A percentile compares a stretch with the other conserved stretches of the same genome.
phyloP scores from a whole-genome alignment of 306 rosid genomes.

The Rosa chinensis region DNA sequence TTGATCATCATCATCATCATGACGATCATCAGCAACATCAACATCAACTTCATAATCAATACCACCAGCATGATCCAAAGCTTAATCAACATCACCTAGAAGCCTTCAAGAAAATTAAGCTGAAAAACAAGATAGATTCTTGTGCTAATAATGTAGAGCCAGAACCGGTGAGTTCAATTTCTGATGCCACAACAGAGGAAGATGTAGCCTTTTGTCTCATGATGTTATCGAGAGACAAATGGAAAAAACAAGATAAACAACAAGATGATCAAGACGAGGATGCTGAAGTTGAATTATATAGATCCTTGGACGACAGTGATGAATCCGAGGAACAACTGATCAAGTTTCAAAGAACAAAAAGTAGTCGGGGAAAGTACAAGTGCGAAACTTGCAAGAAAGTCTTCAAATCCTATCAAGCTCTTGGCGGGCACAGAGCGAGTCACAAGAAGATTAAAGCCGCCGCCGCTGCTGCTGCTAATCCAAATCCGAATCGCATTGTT shows the following conservation, averaged over 20 bases:
- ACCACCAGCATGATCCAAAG: slow-evolving; percentile 9
- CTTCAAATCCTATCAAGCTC: slow-evolving; percentile 85
- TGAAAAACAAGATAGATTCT: slow-evolving; percentile 35
- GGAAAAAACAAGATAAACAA: slow-evolving; percentile 38
- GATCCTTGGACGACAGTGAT: slow-evolving; percentile 45
- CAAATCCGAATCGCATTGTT: slow-evolving; percentile 3
- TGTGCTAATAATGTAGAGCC: slow-evolving; percentile 41
- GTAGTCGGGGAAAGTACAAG: slow-evolving; percentile 58
- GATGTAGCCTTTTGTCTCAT: slow-evolving; percentile 80
- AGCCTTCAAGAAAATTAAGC: slow-evolving; percentile 22
- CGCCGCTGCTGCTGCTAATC: too few relatives aligned
- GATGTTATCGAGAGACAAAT: slow-evolving; percentile 78
- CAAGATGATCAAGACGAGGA: slow-evolving; percentile 8
- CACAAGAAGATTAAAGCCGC: slow-evolving; percentile 69
- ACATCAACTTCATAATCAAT: neutral
- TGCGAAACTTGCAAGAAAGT: slow-evolving; percentile 86
- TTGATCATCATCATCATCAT: slow-evolving; percentile 3
- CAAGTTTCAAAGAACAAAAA: slow-evolving; percentile 30
- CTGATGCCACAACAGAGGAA: slow-evolving; percentile 72
- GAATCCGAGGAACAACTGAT: slow-evolving; percentile 44
- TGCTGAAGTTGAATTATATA: slow-evolving; percentile 21
- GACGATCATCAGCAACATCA: neutral
- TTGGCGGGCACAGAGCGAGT: slow-evolving; percentile 95
- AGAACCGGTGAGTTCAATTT: slow-evolving; percentile 69
- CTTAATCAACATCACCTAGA: neutral